Base-by-base conservation (phyloP, 371 early-diverging fungal genomes). In the Mucor plumbeus region DNA sequence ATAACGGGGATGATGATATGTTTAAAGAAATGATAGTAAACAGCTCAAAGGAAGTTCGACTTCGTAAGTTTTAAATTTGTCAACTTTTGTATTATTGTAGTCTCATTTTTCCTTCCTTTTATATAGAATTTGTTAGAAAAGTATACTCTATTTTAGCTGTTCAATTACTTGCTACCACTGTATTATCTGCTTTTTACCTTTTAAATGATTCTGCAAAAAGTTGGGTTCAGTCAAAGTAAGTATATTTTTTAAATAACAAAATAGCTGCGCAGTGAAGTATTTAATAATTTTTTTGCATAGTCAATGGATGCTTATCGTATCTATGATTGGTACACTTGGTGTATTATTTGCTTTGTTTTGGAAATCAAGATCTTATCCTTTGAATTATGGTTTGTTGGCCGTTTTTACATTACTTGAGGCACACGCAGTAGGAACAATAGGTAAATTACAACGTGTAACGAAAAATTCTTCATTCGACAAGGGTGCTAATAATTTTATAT, bases 61-160 rank as follows among this genome's bases (percentile, higher is more conserved):
- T 83, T 67, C 79, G 86, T 84, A 78, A 70, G 73, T 59, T 39
- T 43, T 11, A 0, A n/a, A 19, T 60, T 38, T 38, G 4, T 11
- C 38, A 11, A 10, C 11, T 4, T 10, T 50, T 21, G 13, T 7
- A 50, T 11, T 10, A 50, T 50, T 7, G 17, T n/a, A n/a, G 7
- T 44, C 44, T 44, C 8, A 44, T 17, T n/a, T 2, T 17, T 6
- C 17, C 2, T 17, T 38, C 5, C 3, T 44, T 8, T 44, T 9
- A n/a, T 58, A 68, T 75, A 81, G 90, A 85, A 53, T 94, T 94
- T 77, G 80, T 93, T 21, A 80, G 92, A 73, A 94, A 94, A 73
- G 93, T 94, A 4, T 93, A 92, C 68, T 84, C 88, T 7, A 92
- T 94, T 47, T 78, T 94, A n/a, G 80, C 88, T 0, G 74, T 69